Evolutionary conservation across 148 eudicot genomes (phyloP).

Genomic region (Dianthus caryophyllus): DNA sequence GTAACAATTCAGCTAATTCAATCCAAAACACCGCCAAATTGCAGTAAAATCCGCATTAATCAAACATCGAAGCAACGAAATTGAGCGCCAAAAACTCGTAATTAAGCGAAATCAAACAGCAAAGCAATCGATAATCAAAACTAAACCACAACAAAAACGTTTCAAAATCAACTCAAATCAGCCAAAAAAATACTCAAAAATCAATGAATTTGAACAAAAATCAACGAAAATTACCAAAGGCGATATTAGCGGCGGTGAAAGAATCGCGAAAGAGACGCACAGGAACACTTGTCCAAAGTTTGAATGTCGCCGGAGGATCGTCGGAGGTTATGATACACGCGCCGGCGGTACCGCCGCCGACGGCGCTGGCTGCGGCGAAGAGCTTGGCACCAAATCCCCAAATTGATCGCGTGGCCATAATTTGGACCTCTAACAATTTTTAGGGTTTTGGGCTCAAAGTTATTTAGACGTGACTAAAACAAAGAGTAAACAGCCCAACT

Average conservation of each 20-base stretch:
- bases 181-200: not conserved
- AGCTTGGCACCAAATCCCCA: slow-evolving; percentile 49
- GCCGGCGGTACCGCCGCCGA: slow-evolving; percentile 55
- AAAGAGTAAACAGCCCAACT: slow-evolving; percentile 1
- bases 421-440: slow-evolving; percentile 15
- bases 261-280: slow-evolving; percentile 67
- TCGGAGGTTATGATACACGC: slow-evolving; percentile 64
- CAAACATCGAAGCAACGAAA: not conserved
- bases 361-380: slow-evolving; percentile 39
- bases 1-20: too few relatives aligned
- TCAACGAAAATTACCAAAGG: slow-evolving; percentile 43
- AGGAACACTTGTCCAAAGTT: slow-evolving; percentile 71
- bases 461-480: not conserved
- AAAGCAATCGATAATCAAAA: not conserved
- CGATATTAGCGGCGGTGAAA: slow-evolving; percentile 68
- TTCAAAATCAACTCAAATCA: not conserved
- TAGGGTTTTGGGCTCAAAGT: not conserved
- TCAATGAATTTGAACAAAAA: not conserved
- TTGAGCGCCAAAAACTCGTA: not conserved
- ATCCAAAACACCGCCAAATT: too few relatives aligned
- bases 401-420: slow-evolving; percentile 60
- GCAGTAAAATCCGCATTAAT: too few relatives aligned
- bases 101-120: not conserved
- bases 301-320: slow-evolving; percentile 62
- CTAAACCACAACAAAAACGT: slow-evolving; percentile 7